Base-by-base conservation (phyloP, 495 filamentous ascomycete genomes). In the Penicillium coffeae region DNA sequence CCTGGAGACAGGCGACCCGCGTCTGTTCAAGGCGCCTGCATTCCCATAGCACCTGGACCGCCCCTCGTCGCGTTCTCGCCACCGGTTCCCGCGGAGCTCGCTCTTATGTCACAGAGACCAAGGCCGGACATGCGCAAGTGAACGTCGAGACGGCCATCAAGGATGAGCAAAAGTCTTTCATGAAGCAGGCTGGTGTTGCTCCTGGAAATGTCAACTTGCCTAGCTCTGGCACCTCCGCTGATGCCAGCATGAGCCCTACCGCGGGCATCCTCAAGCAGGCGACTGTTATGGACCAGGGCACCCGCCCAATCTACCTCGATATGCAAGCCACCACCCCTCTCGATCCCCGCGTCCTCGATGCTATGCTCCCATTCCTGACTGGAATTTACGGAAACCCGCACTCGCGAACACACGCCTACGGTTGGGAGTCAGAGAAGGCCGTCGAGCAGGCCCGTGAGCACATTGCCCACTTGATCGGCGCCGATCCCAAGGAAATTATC, bases 251-350 rank as follows among this genome's bases (percentile, higher is more conserved):
- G 79, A 91, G 84, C 66, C 90, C 90, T 8, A 77, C 87, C 50
- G 90, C 89, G 41, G 87, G 85, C 70, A 87, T 96, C 38, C 78
- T 99, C 38, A 94, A 93, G 69, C 86, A 95, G 62, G 94, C 90
- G 2, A 89, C 88, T 21, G 75, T 95, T 47, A 87, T 97, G 87
- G 93, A 96, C 60, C 83, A 95, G 71, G 93, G 94, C 52, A 83
- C 88, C 43, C 81, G 93, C 27, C 93, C 93, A 13, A 96, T 98
- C 57, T 98, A 97, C 59, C 85, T 98, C 33, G 93, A 98, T 62
- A 95, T 95, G 88, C 93, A 99, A 72, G 92, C 93, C 13, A 98
- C 93, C 3, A 97, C 94, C n/a, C 93, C 93, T 8, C 79, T 89
- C 7, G 93, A 98, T 57, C 93, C 93, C 34, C 81, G 93, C 43